These are phyloP conservation scores for Stemphylium beticola DNA, from an alignment of 2,329 filamentous ascomycete species.

Conservation along the genomic window DNA sequence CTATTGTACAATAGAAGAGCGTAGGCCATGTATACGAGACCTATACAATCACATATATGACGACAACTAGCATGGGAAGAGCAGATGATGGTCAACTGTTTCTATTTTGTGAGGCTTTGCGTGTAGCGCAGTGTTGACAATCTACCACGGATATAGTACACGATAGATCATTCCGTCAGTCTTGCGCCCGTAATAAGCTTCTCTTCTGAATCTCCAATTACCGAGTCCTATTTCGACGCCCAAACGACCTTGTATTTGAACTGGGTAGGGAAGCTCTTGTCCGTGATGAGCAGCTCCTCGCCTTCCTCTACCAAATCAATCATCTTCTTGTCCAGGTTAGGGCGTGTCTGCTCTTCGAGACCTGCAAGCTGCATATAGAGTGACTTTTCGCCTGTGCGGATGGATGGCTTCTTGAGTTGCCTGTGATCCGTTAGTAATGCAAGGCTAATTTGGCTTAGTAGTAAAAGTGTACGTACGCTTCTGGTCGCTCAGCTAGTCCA, in stretches of 20 bases:
- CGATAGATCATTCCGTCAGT: background rate
- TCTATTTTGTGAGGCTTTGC: background rate
- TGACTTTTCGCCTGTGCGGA: slow-evolving; percentile 80
- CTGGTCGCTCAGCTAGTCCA: slow-evolving; percentile 79
- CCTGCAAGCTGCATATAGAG: slow-evolving; percentile 89
- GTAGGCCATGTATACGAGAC: slow-evolving; percentile 13
- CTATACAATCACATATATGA: slow-evolving; percentile 9
- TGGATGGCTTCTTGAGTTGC: slow-evolving; percentile 91
- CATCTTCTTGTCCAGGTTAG: slow-evolving; percentile 81
- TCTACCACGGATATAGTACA: background rate
- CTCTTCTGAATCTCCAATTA: background rate
- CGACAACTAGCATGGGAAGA: background rate
- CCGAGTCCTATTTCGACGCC: slow-evolving; percentile 12
- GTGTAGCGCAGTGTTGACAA: background rate
- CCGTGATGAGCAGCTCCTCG: slow-evolving; percentile 89
- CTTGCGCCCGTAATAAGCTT: background rate
- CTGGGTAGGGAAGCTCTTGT: slow-evolving; percentile 83
- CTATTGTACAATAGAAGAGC: slow-evolving; percentile 7
- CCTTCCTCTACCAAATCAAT: slow-evolving; percentile 77
- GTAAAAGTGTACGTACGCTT: slow-evolving; percentile 60
- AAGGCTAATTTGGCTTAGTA: background rate
- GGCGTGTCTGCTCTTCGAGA: slow-evolving; percentile 81
- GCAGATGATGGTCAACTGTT: background rate
- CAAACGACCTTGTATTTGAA: slow-evolving; percentile 66
- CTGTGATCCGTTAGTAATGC: slow-evolving; percentile 28